Conservation (phyloP, 352 stramenopile species). For the Pythium plurisporium region DNA sequence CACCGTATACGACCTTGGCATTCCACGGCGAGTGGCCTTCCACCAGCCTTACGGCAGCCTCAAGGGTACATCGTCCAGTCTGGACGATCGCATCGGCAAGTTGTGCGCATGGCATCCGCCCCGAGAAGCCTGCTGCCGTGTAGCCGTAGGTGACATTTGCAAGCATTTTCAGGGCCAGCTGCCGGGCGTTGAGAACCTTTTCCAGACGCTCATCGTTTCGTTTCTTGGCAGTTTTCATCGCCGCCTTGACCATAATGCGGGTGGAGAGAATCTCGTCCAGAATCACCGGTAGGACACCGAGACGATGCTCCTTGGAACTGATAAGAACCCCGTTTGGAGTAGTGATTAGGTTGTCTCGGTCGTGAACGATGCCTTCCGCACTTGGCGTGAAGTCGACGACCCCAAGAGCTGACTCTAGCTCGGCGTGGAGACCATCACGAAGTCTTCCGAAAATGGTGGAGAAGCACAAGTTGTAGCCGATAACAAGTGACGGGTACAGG, state of each 20-base stretch:
- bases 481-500: slow-evolving; percentile 99
- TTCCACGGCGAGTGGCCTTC: slow-evolving; percentile 81
- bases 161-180: slow-evolving; percentile 98
- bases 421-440: slow-evolving; percentile 60
- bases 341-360: slow-evolving; percentile 55
- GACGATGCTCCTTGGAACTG: slow-evolving; percentile 88
- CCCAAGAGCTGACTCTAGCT: slow-evolving; percentile 62
- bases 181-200: slow-evolving; percentile 72
- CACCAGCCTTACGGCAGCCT: slow-evolving; percentile 91
- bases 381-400: slow-evolving; percentile 52
- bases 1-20: slow-evolving; percentile 93
- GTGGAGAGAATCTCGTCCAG: slow-evolving; percentile 95
- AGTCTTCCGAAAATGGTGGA: slow-evolving; percentile 94
- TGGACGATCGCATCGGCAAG: slow-evolving; percentile 98
- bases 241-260: slow-evolving; percentile 97
- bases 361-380: slow-evolving; percentile 38
- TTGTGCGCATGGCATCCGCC: slow-evolving; percentile 94
- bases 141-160: slow-evolving; percentile 99
- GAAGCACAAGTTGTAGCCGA: slow-evolving; percentile 99
- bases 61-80: slow-evolving; percentile 88
- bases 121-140: slow-evolving; percentile 97
- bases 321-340: slow-evolving; percentile 96
- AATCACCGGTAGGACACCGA: slow-evolving; percentile 96
- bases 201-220: slow-evolving; percentile 48
- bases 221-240: slow-evolving; percentile 91